Evolutionary conservation across 1,284 basidiomycete genomes (phyloP).

Genomic region (Termitomyces sp.): DNA sequence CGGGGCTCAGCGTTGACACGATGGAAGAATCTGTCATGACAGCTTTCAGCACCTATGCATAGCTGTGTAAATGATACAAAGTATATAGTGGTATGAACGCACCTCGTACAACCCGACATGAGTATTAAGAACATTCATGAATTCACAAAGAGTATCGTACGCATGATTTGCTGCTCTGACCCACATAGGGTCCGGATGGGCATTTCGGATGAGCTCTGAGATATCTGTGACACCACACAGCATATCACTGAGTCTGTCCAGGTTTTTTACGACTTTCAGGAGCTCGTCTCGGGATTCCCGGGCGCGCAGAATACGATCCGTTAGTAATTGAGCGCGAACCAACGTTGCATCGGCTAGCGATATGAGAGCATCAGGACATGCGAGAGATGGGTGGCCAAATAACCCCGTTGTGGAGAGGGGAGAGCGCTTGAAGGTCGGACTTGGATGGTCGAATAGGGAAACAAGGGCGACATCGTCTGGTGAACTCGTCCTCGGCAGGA

Average conservation of each 20-base stretch:
- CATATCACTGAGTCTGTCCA: slow-evolving; percentile 93
- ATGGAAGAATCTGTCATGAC: slow-evolving; percentile 62
- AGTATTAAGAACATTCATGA: slow-evolving; percentile 97
- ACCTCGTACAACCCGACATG: slow-evolving; percentile 91
- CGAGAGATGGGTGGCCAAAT: slow-evolving; percentile 64
- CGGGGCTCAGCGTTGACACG: slow-evolving; percentile 55
- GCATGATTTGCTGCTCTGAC: slow-evolving; percentile 79
- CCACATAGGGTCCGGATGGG: slow-evolving; percentile 87
- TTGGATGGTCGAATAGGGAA: slow-evolving; percentile 67
- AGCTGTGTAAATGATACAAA: slow-evolving; percentile 8
- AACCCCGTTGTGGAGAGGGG: slow-evolving; percentile 58
- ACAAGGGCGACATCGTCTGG: slow-evolving; percentile 60
- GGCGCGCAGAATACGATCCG: slow-evolving; percentile 67
- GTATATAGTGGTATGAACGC: slow-evolving; percentile 22
- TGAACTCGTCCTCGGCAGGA: slow-evolving; percentile 28
- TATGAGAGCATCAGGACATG: slow-evolving; percentile 55
- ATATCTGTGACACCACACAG: slow-evolving; percentile 96
- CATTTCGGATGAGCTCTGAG: slow-evolving; percentile 89
- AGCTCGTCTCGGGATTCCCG: slow-evolving; percentile 66
- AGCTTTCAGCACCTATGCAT: slow-evolving; percentile 51
- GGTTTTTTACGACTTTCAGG: slow-evolving; percentile 83
- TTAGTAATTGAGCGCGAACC: slow-evolving; percentile 66
- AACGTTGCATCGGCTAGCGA: slow-evolving; percentile 68
- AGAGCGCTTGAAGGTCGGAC: slow-evolving; percentile 30
- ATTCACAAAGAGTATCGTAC: slow-evolving; percentile 91